A percentile compares a stretch with the other conserved stretches of the same genome.
Evolutionary conservation across 1,284 basidiomycete genomes (phyloP).

Genomic region (Vanrija sp.): DNA sequence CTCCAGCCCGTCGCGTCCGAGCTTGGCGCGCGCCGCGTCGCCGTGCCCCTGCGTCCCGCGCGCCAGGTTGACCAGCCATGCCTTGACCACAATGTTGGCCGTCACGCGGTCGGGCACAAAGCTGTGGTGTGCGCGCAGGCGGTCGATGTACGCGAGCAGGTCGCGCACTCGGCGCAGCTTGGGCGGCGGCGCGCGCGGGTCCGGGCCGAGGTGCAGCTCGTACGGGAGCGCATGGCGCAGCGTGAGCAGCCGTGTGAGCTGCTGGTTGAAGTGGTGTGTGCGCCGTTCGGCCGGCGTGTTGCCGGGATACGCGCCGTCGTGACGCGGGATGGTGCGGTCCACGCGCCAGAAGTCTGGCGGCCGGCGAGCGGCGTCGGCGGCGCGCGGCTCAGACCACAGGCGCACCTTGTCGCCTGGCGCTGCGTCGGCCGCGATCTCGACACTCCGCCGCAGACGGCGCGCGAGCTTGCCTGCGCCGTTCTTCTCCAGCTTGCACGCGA

Average conservation of each 20-base stretch:
- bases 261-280: conserved; percentile 15
- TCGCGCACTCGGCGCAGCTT: conserved; percentile 27
- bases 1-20: background rate
- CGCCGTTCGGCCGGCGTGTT: conserved; percentile 3
- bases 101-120: conserved; percentile 43
- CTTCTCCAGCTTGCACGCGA: conserved; percentile 21
- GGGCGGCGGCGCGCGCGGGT: conserved; percentile 1
- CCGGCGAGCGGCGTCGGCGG: background rate
- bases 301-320: background rate
- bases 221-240: conserved; percentile 7
- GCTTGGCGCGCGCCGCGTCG: conserved; percentile 2
- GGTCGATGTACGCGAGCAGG: conserved; percentile 27
- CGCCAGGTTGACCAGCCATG: conserved; percentile 28
- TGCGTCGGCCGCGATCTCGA: conserved; percentile 7
- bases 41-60: background rate
- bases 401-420: background rate
- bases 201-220: background rate
- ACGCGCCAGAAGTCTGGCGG: conserved; percentile 10
- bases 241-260: conserved; percentile 10
- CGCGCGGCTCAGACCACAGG: background rate
- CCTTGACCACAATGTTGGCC: conserved; percentile 38
- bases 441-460: conserved; percentile 19
- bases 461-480: conserved; percentile 37
- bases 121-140: conserved; percentile 23
- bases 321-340: conserved; percentile 1